These are phyloP conservation scores for Alternaria sp. DNA, from an alignment of 2,329 filamentous ascomycete species.

Conservation along the genomic window DNA sequence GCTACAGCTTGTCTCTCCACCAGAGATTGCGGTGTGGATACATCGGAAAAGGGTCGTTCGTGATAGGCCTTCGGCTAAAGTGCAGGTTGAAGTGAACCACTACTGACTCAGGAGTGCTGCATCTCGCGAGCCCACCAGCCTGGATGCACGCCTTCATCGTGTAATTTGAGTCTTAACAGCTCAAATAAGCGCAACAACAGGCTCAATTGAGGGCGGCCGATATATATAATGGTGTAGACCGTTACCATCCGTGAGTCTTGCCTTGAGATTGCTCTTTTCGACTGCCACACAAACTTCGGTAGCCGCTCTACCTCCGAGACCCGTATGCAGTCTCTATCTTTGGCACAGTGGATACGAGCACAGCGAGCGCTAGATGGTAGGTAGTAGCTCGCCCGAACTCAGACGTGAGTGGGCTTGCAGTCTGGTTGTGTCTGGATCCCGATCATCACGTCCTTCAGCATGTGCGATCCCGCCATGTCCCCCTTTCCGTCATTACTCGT, in stretches of 20 bases:
- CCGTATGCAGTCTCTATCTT: not conserved
- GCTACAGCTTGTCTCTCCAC: not conserved
- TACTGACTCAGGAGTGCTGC: not conserved
- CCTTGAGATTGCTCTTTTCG: not conserved
- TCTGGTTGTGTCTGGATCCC: not conserved
- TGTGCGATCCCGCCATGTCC: not conserved
- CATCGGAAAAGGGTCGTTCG: not conserved
- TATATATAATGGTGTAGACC: not conserved
- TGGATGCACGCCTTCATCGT: not conserved
- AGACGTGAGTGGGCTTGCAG: not conserved
- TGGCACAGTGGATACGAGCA: not conserved
- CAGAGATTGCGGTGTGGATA: not conserved
- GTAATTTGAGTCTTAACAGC: not conserved
- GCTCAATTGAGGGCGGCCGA: not conserved
- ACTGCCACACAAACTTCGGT: not conserved
- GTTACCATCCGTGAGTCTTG: rapidly evolving
- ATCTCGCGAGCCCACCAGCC: not conserved
- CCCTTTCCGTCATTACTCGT: not conserved
- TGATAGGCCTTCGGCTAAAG: not conserved
- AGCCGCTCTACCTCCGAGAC: not conserved
- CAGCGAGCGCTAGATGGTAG: not conserved
- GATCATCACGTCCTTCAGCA: not conserved
- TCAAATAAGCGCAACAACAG: not conserved
- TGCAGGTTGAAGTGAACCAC: not conserved
- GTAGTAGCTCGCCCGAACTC: not conserved